Evolutionary conservation across 2,329 filamentous ascomycete species (phyloP).

Genomic region (Cladosporium sphaerospermum): DNA sequence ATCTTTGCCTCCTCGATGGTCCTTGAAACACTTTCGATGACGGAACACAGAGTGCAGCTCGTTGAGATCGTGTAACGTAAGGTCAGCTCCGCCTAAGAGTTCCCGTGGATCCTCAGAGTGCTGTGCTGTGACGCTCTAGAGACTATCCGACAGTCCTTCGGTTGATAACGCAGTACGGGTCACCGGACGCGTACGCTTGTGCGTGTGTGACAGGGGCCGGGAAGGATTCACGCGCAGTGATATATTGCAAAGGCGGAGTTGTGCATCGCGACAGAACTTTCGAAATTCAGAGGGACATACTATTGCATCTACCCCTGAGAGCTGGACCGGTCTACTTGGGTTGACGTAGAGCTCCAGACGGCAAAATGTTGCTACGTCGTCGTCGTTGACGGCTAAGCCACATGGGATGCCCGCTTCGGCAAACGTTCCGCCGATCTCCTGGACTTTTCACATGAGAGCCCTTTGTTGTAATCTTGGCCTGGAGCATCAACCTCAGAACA

Average conservation of each 20-base stretch:
- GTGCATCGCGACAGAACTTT: background rate
- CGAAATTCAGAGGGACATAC: background rate
- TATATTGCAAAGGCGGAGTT: no score
- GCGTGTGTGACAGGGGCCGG: background rate
- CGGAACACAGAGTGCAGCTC: background rate
- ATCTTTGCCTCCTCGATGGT: conserved; percentile 27
- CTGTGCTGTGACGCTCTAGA: no score
- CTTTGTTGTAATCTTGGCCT: background rate
- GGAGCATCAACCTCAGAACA: background rate
- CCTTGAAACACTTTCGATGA: background rate
- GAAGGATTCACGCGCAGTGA: no score
- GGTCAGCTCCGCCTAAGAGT: no score
- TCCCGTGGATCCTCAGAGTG: no score
- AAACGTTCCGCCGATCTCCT: conserved; percentile 2
- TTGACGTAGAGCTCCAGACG: no score
- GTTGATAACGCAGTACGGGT: background rate
- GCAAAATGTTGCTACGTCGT: no score
- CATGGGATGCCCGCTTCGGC: background rate
- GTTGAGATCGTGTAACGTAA: no score
- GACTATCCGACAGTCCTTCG: no score
- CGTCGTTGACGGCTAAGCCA: no score
- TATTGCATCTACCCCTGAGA: background rate
- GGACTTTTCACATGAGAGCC: conserved; percentile 7
- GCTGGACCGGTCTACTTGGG: background rate
- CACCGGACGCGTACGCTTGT: conserved; percentile 6